Evolutionary conservation across 2,329 filamentous ascomycete genomes (phyloP).

Genomic region (Bipolaris sorokiniana): DNA sequence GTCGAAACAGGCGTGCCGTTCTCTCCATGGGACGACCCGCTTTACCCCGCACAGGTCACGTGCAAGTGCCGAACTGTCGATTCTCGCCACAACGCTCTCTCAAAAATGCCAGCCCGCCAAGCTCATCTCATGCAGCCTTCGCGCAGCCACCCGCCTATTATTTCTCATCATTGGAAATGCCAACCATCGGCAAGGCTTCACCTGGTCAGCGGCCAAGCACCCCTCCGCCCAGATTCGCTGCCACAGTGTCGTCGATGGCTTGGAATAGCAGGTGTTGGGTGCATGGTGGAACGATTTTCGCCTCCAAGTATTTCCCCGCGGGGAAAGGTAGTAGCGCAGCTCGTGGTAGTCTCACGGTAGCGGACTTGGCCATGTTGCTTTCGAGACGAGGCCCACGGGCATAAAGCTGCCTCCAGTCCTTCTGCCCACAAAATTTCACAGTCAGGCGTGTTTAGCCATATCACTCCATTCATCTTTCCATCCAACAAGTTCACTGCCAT

Average conservation of each 20-base stretch:
- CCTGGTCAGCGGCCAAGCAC: slow-evolving; percentile 28
- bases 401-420: slow-evolving; percentile 7
- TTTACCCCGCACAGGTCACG: slow-evolving; percentile 26
- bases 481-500: neutral
- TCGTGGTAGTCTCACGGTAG: slow-evolving; percentile 17
- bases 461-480: neutral
- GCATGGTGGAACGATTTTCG: slow-evolving; percentile 21
- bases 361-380: slow-evolving; percentile 8
- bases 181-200: slow-evolving; percentile 28
- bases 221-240: slow-evolving; percentile 25
- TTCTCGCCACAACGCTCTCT: slow-evolving; percentile 5
- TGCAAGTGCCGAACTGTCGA: slow-evolving; percentile 11
- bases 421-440: neutral
- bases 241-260: slow-evolving; percentile 17
- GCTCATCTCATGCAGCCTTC: slow-evolving; percentile 16
- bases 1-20: slow-evolving; percentile 8
- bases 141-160: slow-evolving; percentile 19
- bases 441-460: neutral
- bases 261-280: slow-evolving; percentile 21
- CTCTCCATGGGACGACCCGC: slow-evolving; percentile 4
- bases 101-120: slow-evolving; percentile 17
- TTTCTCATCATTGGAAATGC: neutral
- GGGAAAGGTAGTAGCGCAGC: slow-evolving; percentile 17
- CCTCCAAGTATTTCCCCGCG: slow-evolving; percentile 21
- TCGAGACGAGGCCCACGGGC: slow-evolving; percentile 8